phyloP scores from a whole-genome alignment of 306 rosid species.

The Malus asiatica region DNA sequence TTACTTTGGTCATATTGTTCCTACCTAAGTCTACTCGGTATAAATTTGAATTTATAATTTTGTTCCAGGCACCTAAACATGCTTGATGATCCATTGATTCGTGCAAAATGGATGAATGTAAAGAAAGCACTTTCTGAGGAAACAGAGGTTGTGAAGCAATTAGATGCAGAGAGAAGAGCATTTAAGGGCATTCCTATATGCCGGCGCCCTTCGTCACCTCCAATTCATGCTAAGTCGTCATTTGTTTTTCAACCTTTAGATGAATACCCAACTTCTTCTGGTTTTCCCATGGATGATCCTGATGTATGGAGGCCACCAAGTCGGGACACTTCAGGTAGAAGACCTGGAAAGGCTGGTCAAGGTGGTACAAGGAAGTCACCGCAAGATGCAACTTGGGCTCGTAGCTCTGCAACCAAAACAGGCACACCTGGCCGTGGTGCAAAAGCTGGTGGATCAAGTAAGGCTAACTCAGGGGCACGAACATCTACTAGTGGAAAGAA shows the following conservation, averaged over 20 bases:
- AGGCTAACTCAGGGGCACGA: constrained; percentile 50
- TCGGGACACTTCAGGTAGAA: constrained; percentile 53
- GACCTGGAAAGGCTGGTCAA: constrained; percentile 61
- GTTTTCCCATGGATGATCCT: constrained; percentile 70
- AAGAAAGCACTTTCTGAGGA: constrained; percentile 83
- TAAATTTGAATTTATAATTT: constrained; percentile 3
- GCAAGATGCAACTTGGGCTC: constrained; percentile 81
- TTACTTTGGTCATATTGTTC: background rate
- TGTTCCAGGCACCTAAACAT: constrained; percentile 53
- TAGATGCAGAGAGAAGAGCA: constrained; percentile 73
- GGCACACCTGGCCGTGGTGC: constrained; percentile 57
- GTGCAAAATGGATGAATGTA: constrained; percentile 87
- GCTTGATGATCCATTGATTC: constrained; percentile 72
- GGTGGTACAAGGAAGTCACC: constrained; percentile 60
- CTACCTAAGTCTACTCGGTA: background rate
- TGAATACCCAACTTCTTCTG: constrained; percentile 85
- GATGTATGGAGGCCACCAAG: constrained; percentile 98
- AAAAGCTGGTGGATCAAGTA: constrained; percentile 48
- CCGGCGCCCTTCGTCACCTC: constrained; percentile 82
- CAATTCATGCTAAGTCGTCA: constrained; percentile 57
- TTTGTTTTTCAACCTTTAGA: constrained; percentile 88
- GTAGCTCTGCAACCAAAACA: constrained; percentile 52
- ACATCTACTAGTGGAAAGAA: constrained; percentile 59
- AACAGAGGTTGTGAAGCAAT: constrained; percentile 76
- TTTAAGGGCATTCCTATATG: constrained; percentile 63